These are phyloP conservation scores for Diplocarpon rosae DNA, from an alignment of 2,329 filamentous ascomycete genomes.

Conservation along the genomic window DNA sequence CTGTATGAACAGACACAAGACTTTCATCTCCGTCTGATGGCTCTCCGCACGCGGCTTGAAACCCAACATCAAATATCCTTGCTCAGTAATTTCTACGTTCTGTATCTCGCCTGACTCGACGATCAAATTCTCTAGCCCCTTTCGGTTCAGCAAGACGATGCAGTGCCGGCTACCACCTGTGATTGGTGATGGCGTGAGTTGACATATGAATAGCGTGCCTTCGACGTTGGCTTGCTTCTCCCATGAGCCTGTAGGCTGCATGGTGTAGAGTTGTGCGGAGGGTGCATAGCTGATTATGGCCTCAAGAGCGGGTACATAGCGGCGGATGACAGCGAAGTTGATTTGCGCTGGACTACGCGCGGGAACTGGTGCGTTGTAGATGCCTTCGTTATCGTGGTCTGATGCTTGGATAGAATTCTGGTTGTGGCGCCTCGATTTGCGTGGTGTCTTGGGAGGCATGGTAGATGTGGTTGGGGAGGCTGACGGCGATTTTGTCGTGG, in stretches of 20 bases:
- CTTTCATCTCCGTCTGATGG: constrained; percentile 25
- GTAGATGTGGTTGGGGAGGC: background rate
- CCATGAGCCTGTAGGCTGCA: constrained; percentile 60
- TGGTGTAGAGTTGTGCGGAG: constrained; percentile 78
- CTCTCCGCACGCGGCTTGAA: constrained; percentile 5
- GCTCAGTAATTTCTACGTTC: constrained; percentile 51
- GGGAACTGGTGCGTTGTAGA: constrained; percentile 28
- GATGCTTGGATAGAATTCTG: constrained; percentile 34
- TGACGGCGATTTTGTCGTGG: background rate
- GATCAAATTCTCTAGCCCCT: constrained; percentile 59
- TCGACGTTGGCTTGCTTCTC: constrained; percentile 69
- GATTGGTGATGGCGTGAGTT: constrained; percentile 36
- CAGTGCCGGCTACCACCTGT: constrained; percentile 33
- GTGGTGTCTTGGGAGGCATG: constrained; percentile 12
- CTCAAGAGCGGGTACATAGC: constrained; percentile 65
- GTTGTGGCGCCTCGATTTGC: constrained; percentile 28
- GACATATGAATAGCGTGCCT: constrained; percentile 81
- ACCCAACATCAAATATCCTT: constrained; percentile 29
- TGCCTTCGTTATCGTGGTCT: constrained; percentile 41
- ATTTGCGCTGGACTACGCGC: constrained; percentile 69
- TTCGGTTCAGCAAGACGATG: constrained; percentile 64
- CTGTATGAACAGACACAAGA: constrained; percentile 46
- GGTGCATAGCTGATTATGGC: constrained; percentile 70
- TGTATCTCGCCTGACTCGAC: constrained; percentile 49
- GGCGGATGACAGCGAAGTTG: constrained; percentile 73